phyloP scores from a whole-genome alignment of 2,329 filamentous ascomycete genomes.

The Fusarium sp. region DNA sequence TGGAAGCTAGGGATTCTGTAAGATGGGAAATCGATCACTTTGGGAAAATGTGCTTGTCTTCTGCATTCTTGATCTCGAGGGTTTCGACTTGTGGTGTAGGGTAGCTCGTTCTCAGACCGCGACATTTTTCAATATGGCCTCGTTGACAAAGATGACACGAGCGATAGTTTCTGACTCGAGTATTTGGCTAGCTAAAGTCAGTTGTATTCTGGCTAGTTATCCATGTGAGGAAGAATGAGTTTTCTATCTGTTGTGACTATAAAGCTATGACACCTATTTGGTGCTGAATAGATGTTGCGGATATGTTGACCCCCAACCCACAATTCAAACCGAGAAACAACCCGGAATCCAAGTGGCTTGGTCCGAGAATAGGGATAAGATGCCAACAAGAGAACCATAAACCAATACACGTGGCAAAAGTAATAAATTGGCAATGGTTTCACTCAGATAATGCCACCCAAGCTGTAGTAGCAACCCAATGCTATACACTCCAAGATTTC shows the following conservation, averaged over 20 bases:
- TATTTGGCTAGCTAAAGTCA: not conserved
- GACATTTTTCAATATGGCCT: not conserved
- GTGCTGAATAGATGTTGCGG: accelerated
- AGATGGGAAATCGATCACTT: not conserved
- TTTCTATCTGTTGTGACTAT: not conserved
- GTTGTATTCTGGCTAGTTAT: not conserved
- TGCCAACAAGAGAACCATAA: not conserved
- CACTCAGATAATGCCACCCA: not conserved
- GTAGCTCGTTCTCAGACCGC: not conserved
- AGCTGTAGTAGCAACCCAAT: not conserved
- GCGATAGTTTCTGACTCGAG: not conserved
- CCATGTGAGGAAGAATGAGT: accelerated
- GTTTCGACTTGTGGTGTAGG: not conserved
- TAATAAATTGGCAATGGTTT: not conserved
- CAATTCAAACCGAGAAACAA: not conserved
- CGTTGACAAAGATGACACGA: not conserved
- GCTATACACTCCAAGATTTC: not conserved
- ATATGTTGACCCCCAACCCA: too few relatives aligned
- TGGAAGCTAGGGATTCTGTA: not conserved
- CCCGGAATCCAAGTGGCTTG: not conserved
- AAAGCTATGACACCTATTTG: not conserved
- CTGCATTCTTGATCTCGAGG: not conserved
- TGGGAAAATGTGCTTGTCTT: not conserved
- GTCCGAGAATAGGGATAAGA: not conserved
- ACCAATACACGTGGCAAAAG: not conserved